Percentiles rank a stretch among this genome's conserved stretches.
These are phyloP conservation scores for Podospora anserina DNA, from an alignment of 495 filamentous ascomycete genomes.

Conservation along the genomic window DNA sequence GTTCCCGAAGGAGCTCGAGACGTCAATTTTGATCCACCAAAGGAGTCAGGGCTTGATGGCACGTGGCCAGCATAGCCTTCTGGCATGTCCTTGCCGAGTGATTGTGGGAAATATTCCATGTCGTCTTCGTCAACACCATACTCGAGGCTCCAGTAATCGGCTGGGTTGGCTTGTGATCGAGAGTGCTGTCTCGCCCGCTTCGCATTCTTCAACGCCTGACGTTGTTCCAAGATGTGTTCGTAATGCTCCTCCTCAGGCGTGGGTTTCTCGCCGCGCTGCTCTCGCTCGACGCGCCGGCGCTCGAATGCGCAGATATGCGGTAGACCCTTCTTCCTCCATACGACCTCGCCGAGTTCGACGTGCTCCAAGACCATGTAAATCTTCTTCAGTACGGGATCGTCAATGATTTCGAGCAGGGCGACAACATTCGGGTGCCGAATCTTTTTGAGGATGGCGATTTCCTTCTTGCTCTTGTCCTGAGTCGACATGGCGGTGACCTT, in stretches of 20 bases:
- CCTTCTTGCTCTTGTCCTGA: constrained; percentile 91
- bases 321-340: constrained; percentile 82
- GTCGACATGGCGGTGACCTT: constrained; percentile 58
- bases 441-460: constrained; percentile 98
- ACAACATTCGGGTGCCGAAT: constrained; percentile 94
- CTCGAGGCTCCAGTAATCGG: constrained; percentile 76
- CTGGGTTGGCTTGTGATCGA: constrained; percentile 40
- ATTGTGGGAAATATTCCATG: constrained; percentile 37
- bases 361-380: constrained; percentile 97
- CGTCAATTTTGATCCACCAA: constrained; percentile 37
- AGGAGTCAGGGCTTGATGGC: constrained; percentile 28
- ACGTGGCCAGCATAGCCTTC: constrained; percentile 24
- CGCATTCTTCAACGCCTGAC: constrained; percentile 55
- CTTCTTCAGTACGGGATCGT: constrained; percentile 92
- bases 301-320: constrained; percentile 79
- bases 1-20: constrained; percentile 46
- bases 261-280: constrained; percentile 57
- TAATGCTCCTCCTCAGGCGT: constrained; percentile 64
- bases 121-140: constrained; percentile 65
- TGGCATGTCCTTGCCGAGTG: constrained; percentile 28
- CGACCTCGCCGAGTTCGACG: constrained; percentile 87
- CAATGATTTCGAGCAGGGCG: constrained; percentile 91
- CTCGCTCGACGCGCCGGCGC: constrained; percentile 70
- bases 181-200: constrained; percentile 47
- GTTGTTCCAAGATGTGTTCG: constrained; percentile 53